These are phyloP conservation scores for Venturia effusa DNA, from an alignment of 2,329 filamentous ascomycete species.

Conservation along the genomic window DNA sequence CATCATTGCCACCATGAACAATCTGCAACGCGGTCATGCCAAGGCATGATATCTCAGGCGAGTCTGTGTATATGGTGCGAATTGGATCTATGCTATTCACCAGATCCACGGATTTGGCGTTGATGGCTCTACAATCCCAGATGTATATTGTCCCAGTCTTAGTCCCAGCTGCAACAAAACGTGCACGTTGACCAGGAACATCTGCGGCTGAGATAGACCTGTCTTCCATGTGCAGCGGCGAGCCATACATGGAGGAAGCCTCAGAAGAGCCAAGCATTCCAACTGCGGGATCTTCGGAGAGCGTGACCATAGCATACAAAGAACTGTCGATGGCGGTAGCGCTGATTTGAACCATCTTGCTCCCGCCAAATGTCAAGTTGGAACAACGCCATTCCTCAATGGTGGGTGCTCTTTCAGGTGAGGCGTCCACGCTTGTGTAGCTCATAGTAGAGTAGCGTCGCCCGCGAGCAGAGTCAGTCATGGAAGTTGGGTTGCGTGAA, in stretches of 20 bases:
- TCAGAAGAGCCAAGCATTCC: constrained; percentile 44
- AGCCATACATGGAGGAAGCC: constrained; percentile 42
- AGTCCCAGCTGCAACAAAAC: constrained; percentile 74
- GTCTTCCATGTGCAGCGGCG: constrained; percentile 40
- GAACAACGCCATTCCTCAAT: constrained; percentile 58
- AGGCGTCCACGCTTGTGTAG: constrained; percentile 20
- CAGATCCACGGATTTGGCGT: constrained; percentile 42
- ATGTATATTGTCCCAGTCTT: constrained; percentile 63
- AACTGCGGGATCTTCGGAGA: constrained; percentile 67
- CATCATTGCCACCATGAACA: constrained; percentile 88
- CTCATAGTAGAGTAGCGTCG: constrained; percentile 19
- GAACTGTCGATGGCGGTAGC: constrained; percentile 65
- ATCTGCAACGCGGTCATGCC: constrained; percentile 78
- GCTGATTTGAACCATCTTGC: constrained; percentile 53
- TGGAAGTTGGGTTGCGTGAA: background rate
- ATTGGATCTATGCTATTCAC: constrained; percentile 56
- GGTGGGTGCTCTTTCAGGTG: constrained; percentile 24
- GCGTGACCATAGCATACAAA: constrained; percentile 56
- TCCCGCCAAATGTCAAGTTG: constrained; percentile 48
- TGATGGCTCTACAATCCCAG: constrained; percentile 70
- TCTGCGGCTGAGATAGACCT: constrained; percentile 40
- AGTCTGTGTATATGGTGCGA: constrained; percentile 81
- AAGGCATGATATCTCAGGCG: constrained; percentile 72
- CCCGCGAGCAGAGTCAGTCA: constrained; percentile 15
- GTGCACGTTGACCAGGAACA: constrained; percentile 74